Evolutionary conservation across 768 basidiomycete genomes (phyloP).

Genomic region (Panaeolus cyanescens): DNA sequence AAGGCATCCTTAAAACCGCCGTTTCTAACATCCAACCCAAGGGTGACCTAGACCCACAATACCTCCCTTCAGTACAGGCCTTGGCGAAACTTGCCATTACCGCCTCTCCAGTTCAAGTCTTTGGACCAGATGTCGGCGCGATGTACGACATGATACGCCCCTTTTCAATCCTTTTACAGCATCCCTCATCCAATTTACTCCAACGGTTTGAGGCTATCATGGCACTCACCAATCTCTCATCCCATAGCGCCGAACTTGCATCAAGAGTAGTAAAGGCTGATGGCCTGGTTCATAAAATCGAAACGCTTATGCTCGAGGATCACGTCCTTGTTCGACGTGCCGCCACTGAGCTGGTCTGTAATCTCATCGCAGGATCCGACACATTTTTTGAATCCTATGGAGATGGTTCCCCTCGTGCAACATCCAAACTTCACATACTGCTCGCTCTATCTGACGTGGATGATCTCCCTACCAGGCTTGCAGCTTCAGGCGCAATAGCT

Average conservation of each 20-base stretch:
- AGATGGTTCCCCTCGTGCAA: constrained; percentile 39
- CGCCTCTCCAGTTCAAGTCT: constrained; percentile 85
- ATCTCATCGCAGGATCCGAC: constrained; percentile 80
- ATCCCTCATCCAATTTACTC: constrained; percentile 67
- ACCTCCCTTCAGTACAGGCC: constrained; percentile 78
- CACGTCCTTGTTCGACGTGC: constrained; percentile 83
- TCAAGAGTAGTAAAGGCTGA: constrained; percentile 64
- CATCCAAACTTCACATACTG: constrained; percentile 77
- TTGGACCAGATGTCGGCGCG: constrained; percentile 80
- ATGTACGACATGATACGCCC: constrained; percentile 86
- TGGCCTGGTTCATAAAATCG: constrained; percentile 64
- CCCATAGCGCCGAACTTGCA: constrained; percentile 66
- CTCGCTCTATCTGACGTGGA: constrained; percentile 86
- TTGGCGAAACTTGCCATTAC: constrained; percentile 94
- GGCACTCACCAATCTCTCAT: constrained; percentile 95
- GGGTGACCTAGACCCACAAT: constrained; percentile 37
- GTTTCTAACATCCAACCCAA: constrained; percentile 33
- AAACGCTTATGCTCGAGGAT: constrained; percentile 79
- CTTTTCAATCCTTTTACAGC: constrained; percentile 70
- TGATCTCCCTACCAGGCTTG: constrained; percentile 81
- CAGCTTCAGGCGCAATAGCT: constrained; percentile 91
- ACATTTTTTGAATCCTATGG: constrained; percentile 75
- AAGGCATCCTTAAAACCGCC: constrained; percentile 54
- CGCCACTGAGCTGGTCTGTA: constrained; percentile 89
- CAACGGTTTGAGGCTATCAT: constrained; percentile 93